Base-by-base conservation (phyloP, 2,329 filamentous ascomycete species). In the Amauroascus verrucosus region DNA sequence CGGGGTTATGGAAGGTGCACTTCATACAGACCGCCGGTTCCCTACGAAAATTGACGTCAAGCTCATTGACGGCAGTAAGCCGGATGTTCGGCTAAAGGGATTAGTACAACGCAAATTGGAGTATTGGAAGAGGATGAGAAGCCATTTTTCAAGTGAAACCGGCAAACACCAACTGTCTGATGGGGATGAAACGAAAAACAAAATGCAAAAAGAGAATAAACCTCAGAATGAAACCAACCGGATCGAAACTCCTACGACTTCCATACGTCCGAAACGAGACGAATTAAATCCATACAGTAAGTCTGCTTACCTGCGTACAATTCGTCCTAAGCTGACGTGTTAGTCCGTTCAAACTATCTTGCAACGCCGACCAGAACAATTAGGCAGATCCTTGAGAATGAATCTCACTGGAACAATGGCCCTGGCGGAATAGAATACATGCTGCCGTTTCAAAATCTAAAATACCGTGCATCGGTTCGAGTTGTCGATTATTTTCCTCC, bases 401-500 rank as follows among this genome's bases (percentile, higher is more conserved):
- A 72, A 58, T 65, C 61, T 28, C 70, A 79, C 57, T 64, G 73
- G 44, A 75, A 75, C 16, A 69, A 68, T 28, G 69, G 77, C 1
- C 68, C 75, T 6, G 69, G 65, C 1, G 73, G 72, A 2, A 64
- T 71, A n/a, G 58, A 65, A 20, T 74, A 74, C 54, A 64, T 62
- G 2, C 63, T 90, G 0, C 87, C 89, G 0, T 95, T 95, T 62
- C 75, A 82, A 54, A 88, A 90, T 62, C 72, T 77, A 54, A 85
- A 81, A 40, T 89, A 89, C 64, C 80, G 81, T 45, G 74, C 81
- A 20, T 75, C 77, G 32, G 83, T 87, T 33, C 83, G 87, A n/a
- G 83, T 95, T 1, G 77, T 95, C 33, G 87, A 95, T 69, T 96
- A 86, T 66, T 80, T 77, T 54, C 91, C 91, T 0, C 69, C 75